Base-by-base conservation (phyloP, 345 rosid species). In the Populus davidiana region DNA sequence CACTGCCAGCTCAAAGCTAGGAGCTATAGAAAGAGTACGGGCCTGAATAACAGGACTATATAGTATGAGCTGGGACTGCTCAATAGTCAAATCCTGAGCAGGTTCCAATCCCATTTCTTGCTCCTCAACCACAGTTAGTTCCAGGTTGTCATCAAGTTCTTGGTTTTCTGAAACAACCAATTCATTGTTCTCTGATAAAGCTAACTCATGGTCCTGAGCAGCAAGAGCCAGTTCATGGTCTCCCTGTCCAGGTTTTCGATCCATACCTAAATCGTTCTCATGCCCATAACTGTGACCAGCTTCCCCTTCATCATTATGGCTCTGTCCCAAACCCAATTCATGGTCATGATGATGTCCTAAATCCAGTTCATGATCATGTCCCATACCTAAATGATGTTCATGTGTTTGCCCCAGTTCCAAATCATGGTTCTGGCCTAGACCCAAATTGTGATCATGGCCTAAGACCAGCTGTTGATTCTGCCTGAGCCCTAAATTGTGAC, bases 381-480 rank as follows among this genome's bases (percentile, higher is more conserved):
- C 92, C 86, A 92, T 81, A 72, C 78, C 92, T 86, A 92, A 78
- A 79, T 85, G 89, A 79, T 86, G 89, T 43, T 85, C 88, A 70
- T 90, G 94, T 72, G 78, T 78, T 84, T 89, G 93, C 27, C 87
- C 89, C 73, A 91, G 76, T 73, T 87, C 94, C 80, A 89, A 79
- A 82, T 90, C 83, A 84, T 87, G 94, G 84, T 80, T 89, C 85
- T 92, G 91, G 69, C 86, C 76, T 52, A 90, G 81, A 41, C 88
- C 96, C 85, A 91, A 61, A 80, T 59, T 80, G 78, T 90, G 96
- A 87, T 72, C 89, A 71, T 89, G 95, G 67, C 90, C 91, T 25
- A 89, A 84, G 71, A 91, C 90, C 81, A 91, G 43, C 38, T 88
- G 91, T 59, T 90, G 94, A 84, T 86, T 92, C 81, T 91, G 96